Base-by-base conservation (phyloP, 2,329 filamentous ascomycete species). In the Daldinia eschscholtzii region DNA sequence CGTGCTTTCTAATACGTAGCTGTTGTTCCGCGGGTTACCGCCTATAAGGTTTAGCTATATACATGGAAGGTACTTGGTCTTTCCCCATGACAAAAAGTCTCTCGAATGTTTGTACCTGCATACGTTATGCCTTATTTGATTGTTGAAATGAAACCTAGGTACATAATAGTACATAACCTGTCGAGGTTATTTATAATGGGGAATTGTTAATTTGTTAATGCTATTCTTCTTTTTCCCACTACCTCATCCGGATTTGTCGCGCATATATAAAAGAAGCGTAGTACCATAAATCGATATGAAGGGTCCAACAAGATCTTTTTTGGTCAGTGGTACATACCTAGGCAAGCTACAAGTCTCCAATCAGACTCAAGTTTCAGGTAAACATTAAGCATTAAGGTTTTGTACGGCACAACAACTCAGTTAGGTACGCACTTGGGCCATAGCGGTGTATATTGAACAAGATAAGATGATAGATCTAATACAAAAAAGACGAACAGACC, bases 101-200 rank as follows among this genome's bases (percentile, higher is more conserved):
- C 13, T 13, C 10, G 6, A 39, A 39, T 39, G 35, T 39, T 39
- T 39, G 35, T 39, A 39, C 35, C 52, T 55, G 52, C 33, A 55
- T 37, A 55, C 37, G 33, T 30, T 35, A 9, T 35, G 33, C 33
- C 33, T n/a, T 20, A 55, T 39, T 46, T 13, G 52, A 41, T 58
- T 37, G 60, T 58, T 18, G 46, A 50, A 64, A 64, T 61, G 58
- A 66, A 59, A 42, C 59, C 48, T 50, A 58, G n/a, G n/a, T n/a
- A n/a, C n/a, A n/a, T n/a, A 58, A 12, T 39, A 13, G 13, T 50
- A 58, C 61, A 39, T 39, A 13, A 39, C 10, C n/a, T 46, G 13
- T 53, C 15, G 9, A 46, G 33, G 20, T 33, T 61, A 60, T 58
- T 64, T 58, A 28, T 53, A 57, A 65, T 52, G 41, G 35, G 28